phyloP scores from a whole-genome alignment of 2,329 filamentous ascomycete species.

The Claviceps paspali region DNA sequence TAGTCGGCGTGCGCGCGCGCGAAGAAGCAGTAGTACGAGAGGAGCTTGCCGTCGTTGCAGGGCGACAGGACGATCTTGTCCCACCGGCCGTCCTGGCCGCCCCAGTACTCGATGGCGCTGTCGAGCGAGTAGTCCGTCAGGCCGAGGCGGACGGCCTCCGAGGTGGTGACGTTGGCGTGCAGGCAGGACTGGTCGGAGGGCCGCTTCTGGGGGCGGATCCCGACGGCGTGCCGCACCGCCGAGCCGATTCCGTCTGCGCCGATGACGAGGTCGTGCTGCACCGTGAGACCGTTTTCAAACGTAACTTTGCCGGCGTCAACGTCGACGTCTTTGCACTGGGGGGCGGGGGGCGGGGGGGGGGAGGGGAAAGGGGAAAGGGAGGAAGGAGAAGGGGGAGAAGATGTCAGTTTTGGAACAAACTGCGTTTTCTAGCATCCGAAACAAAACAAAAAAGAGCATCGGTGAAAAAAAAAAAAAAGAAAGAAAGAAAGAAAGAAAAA shows the following conservation, averaged over 20 bases:
- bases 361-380: no score
- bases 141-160: slow-evolving; percentile 42
- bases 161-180: slow-evolving; percentile 48
- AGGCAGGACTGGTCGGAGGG: slow-evolving; percentile 46
- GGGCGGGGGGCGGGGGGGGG: no score
- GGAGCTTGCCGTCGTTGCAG: slow-evolving; percentile 48
- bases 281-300: slow-evolving; percentile 36
- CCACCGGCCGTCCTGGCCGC: slow-evolving; percentile 45
- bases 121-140: slow-evolving; percentile 47
- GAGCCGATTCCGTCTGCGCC: slow-evolving; percentile 56
- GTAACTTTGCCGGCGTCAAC: slow-evolving; percentile 30
- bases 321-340: slow-evolving; percentile 36
- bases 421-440: no score
- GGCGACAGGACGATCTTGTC: slow-evolving; percentile 59
- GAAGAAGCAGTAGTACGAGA: slow-evolving; percentile 60
- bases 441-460: no score
- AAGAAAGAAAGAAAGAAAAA: background rate
- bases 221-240: slow-evolving; percentile 44
- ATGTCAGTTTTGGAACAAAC: no score
- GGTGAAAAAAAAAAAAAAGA: background rate
- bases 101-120: slow-evolving; percentile 54
- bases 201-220: slow-evolving; percentile 43
- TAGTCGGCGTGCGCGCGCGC: slow-evolving; percentile 41
- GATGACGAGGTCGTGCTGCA: slow-evolving; percentile 42
- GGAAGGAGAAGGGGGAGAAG: no score